phyloP scores from a whole-genome alignment of 2,329 filamentous ascomycete species.

The Colletotrichum chrysophilum region DNA sequence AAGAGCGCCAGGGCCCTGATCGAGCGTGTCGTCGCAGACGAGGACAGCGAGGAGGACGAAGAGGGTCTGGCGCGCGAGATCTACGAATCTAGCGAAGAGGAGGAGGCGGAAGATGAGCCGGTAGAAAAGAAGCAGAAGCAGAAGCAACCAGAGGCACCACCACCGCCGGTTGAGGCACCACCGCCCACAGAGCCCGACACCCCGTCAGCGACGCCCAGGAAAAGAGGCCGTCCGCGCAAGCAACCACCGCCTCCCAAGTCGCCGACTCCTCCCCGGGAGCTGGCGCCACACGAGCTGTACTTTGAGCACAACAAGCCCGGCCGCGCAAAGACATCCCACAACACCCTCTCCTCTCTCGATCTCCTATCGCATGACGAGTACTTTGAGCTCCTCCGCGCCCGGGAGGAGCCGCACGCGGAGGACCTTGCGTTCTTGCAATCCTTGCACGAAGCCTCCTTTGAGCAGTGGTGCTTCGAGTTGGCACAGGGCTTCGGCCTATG shows the following conservation, averaged over 20 bases:
- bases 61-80: conserved; percentile 74
- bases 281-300: conserved; percentile 89
- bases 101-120: conserved; percentile 31
- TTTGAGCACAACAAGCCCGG: conserved; percentile 92
- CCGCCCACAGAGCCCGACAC: conserved; percentile 34
- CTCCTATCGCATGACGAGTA: conserved; percentile 93
- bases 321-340: conserved; percentile 82
- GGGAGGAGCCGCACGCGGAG: conserved; percentile 70
- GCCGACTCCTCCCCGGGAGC: conserved; percentile 79
- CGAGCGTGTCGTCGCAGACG: conserved; percentile 69
- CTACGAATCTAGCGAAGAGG: conserved; percentile 60
- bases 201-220: conserved; percentile 53
- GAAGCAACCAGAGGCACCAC: conserved; percentile 22
- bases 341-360: conserved; percentile 75
- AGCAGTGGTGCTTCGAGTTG: conserved; percentile 93
- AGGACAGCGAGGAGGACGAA: conserved; percentile 73
- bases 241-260: conserved; percentile 57
- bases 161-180: conserved; percentile 31
- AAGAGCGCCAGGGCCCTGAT: conserved; percentile 84
- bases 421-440: conserved; percentile 76
- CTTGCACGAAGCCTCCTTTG: conserved; percentile 81
- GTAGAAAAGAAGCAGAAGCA: conserved; percentile 13
- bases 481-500: conserved; percentile 87
- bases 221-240: conserved; percentile 44
- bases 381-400: conserved; percentile 70